A percentile compares a stretch with the other conserved stretches of the same genome.
These are phyloP conservation scores for Thymus quinquecostatus DNA, from an alignment of 257 asterid species.

Conservation along the genomic window DNA sequence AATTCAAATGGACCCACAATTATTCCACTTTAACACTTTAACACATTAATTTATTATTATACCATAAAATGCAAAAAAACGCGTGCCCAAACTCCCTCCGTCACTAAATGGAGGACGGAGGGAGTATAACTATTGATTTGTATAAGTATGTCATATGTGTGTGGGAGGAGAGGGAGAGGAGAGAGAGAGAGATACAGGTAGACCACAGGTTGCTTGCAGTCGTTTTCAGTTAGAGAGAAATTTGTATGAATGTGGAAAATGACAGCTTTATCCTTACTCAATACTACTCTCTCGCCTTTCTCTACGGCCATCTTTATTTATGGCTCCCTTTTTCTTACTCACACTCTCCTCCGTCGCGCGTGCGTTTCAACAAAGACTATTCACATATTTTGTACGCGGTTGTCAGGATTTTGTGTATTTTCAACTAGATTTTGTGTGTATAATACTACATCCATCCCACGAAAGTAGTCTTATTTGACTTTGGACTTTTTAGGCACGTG, in stretches of 20 bases:
- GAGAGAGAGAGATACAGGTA: conserved; percentile 47
- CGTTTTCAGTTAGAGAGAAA: conserved; percentile 60
- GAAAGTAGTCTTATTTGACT: too few species aligned
- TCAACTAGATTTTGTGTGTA: too few species aligned
- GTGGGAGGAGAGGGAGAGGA: not conserved
- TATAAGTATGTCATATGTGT: not conserved
- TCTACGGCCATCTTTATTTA: conserved; percentile 31
- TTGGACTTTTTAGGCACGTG: too few species aligned
- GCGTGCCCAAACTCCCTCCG: too few species aligned
- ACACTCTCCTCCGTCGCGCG: conserved; percentile 26
- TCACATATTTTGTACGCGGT: not conserved
- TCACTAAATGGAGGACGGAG: too few species aligned
- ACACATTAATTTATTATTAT: too few species aligned
- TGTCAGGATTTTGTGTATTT: not conserved
- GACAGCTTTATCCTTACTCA: conserved; percentile 37
- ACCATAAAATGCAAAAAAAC: too few species aligned
- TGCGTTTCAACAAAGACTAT: not conserved
- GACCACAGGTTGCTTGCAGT: conserved; percentile 80
- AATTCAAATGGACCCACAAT: too few species aligned
- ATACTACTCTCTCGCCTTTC: not conserved
- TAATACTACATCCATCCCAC: too few species aligned
- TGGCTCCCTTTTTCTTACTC: conserved; percentile 9
- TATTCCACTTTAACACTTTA: too few species aligned
- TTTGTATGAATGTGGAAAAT: conserved; percentile 34
- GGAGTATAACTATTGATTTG: too few species aligned